Base-by-base conservation (phyloP, 148 eudicot species). In the Rhododendron simsii region DNA sequence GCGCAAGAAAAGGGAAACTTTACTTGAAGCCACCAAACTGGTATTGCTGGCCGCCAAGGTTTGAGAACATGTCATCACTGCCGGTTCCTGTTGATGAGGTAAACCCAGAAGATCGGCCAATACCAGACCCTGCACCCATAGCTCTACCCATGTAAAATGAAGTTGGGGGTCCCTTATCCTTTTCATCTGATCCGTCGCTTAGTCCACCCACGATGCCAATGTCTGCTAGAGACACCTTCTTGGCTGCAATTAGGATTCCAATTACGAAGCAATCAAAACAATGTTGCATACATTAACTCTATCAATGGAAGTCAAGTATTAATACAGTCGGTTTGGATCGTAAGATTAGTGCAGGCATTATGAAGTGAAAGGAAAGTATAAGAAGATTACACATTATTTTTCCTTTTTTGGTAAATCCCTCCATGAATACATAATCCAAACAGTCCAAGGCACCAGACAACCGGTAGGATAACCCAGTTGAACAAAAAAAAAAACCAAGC, bases 121-220 rank as follows among this genome's bases (percentile, higher is more conserved):
- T 86, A 23, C 94, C 92, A 30, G 95, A 88, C 18, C 98, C 98
- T 35, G 87, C 45, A 81, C 95, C 95, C 94, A 94, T 93, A 73
- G 98, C 93, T 87, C 93, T 87, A 39, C 98, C 98, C 96, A 92
- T 95, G 90, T 91, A 83, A 59, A 89, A 91, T 45, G 94, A 86
- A 89, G 94, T 85, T 76, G 92, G 50, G 5, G 92, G 91, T 37
- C 93, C 94, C 92, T 91, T 94, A 73, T 91, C 94, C 84, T 85
- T 94, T 59, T 92, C 98, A 63, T 94, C 96, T 41, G 89, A 84
- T 78, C 88, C 93, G 83, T 91, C 98, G 28, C 88, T 91, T 78
- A 95, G 77, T 57, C 92, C 98, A 69, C 99, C 98, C 55, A 97
- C 93, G 37, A 95, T 90, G 48, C 98, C 98, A 26, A 97, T 90